Evolutionary conservation across 306 rosid species (phyloP).

Genomic region (Luffa acutangula): DNA sequence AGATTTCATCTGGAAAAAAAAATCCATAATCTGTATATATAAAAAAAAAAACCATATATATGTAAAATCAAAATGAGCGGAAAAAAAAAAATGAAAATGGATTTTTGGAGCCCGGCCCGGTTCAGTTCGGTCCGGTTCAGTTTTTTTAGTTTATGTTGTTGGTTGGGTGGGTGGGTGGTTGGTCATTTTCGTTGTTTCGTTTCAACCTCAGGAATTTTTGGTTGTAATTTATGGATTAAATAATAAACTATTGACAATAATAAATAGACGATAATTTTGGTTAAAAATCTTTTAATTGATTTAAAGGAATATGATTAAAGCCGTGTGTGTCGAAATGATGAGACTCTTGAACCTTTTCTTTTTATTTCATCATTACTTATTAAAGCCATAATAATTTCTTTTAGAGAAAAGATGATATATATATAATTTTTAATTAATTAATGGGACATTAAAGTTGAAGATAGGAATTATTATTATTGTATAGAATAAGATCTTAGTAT

Average conservation of each 20-base stretch:
- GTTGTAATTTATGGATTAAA: slow-evolving; percentile 2
- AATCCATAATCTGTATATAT: not conserved
- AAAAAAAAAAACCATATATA: not conserved
- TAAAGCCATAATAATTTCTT: not conserved
- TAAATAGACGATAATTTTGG: not conserved
- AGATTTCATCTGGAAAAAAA: not conserved
- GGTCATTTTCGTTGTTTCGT: not conserved
- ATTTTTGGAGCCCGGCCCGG: not conserved
- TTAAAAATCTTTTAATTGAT: not conserved
- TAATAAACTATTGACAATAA: not conserved
- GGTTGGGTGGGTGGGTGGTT: not conserved
- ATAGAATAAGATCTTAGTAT: too few species aligned
- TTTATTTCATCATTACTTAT: not conserved
- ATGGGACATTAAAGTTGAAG: too few species aligned
- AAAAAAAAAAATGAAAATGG: not conserved
- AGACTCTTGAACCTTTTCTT: not conserved
- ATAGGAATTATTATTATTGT: too few species aligned
- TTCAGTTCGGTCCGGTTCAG: not conserved
- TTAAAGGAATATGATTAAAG: not conserved
- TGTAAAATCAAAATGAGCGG: not conserved
- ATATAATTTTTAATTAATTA: not conserved
- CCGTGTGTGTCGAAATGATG: not conserved
- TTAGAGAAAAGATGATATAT: not conserved
- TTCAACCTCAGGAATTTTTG: not conserved
- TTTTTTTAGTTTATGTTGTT: not conserved